Evolutionary conservation across 495 filamentous ascomycete genomes (phyloP).

Genomic region (Corynascus novoguineensis): DNA sequence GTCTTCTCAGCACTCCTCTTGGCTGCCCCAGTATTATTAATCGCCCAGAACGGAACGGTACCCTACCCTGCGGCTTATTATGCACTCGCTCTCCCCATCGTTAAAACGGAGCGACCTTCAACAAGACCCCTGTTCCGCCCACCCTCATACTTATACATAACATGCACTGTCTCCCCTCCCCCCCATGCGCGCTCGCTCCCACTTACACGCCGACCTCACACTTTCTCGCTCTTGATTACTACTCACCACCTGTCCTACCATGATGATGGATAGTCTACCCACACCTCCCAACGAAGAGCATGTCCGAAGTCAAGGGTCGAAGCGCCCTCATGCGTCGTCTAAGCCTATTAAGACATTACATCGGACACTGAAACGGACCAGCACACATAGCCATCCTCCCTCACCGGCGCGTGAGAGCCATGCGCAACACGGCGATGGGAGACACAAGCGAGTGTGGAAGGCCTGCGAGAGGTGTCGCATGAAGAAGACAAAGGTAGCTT

Average conservation of each 20-base stretch:
- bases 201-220: constrained; percentile 11
- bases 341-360: constrained; percentile 32
- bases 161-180: neutral
- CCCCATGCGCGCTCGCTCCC: neutral
- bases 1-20: neutral
- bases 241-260: neutral
- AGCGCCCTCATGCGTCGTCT: constrained; percentile 21
- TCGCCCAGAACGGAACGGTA: neutral
- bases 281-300: constrained; percentile 45
- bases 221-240: neutral
- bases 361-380: constrained; percentile 27
- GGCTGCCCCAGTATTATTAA: constrained; percentile 9
- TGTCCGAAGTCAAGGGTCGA: constrained; percentile 26
- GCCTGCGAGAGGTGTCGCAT: constrained; percentile 65
- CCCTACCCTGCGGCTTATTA: neutral
- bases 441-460: constrained; percentile 64
- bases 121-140: neutral
- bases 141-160: neutral
- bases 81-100: neutral
- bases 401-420: constrained; percentile 28
- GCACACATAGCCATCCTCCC: constrained; percentile 26
- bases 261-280: constrained; percentile 43
- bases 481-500: constrained; percentile 64
- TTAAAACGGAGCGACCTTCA: constrained; percentile 2
- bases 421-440: constrained; percentile 37